Conservation (phyloP, 805 yeast genomes). For the Candida montana region DNA sequence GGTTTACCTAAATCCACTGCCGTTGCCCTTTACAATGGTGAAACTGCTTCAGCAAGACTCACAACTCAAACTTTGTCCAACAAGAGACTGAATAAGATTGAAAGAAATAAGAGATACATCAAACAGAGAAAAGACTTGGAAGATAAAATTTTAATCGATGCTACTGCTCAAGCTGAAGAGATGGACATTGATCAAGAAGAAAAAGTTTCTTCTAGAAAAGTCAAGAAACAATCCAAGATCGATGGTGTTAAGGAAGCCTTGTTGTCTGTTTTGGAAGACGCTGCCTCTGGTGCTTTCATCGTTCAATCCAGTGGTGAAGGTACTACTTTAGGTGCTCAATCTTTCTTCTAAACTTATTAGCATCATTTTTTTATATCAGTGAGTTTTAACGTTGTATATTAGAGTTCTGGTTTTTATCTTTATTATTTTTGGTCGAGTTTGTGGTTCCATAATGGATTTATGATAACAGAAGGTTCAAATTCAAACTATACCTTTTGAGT, state of each 20-base stretch:
- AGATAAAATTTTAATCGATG: conserved; percentile 41
- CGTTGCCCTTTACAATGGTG: conserved; percentile 34
- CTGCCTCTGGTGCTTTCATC: conserved; percentile 40
- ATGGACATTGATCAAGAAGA: conserved; percentile 46
- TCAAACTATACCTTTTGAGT: too few relatives aligned
- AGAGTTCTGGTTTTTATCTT: background rate
- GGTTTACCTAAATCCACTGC: conserved; percentile 38
- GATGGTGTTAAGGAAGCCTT: conserved; percentile 57
- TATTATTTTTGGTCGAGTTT: background rate
- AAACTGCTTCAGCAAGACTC: conserved; percentile 22
- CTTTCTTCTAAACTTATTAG: conserved; percentile 32
- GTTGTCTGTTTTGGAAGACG: conserved; percentile 67
- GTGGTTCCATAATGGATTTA: too few relatives aligned
- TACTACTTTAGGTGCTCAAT: conserved; percentile 79
- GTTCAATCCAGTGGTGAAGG: conserved; percentile 56
- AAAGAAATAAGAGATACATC: conserved; percentile 70
- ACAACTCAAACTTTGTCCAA: conserved; percentile 66
- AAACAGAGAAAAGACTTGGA: conserved; percentile 42
- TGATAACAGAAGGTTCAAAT: too few relatives aligned
- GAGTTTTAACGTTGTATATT: background rate
- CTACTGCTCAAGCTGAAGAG: conserved; percentile 41
- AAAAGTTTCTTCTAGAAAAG: conserved; percentile 10
- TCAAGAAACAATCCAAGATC: conserved; percentile 27
- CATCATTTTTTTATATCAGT: background rate
- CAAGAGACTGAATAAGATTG: conserved; percentile 73